Conservation (phyloP, 805 yeast species). For the Ogataea pignaliae region DNA sequence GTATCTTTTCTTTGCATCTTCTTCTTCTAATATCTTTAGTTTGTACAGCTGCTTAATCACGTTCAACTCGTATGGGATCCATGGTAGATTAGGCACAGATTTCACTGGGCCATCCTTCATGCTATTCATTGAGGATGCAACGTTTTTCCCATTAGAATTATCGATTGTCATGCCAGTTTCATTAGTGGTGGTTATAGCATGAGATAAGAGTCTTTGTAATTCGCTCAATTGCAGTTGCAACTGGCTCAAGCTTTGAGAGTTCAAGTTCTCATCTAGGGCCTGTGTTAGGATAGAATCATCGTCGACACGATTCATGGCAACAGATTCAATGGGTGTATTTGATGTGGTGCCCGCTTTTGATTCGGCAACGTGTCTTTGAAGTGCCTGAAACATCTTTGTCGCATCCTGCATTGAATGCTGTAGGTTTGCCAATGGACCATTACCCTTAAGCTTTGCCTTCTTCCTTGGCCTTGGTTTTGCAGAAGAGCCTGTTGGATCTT, state of each 20-base stretch:
- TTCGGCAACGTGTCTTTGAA: conserved; percentile 18
- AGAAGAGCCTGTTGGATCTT: conserved; percentile 43
- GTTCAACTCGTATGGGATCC: conserved; percentile 33
- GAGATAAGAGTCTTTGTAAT: conserved; percentile 28
- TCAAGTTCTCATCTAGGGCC: conserved; percentile 18
- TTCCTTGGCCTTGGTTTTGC: conserved; percentile 35
- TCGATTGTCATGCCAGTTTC: conserved; percentile 3
- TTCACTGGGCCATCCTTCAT: conserved; percentile 34
- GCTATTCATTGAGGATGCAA: conserved; percentile 31
- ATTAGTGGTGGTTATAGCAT: conserved; percentile 19
- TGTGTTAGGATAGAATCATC: neutral
- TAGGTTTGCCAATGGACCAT: conserved; percentile 24
- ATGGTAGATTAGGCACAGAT: conserved; percentile 30
- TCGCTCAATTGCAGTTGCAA: conserved; percentile 29
- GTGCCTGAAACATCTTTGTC: conserved; percentile 16
- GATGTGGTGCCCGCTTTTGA: conserved; percentile 8
- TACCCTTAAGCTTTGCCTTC: conserved; percentile 22
- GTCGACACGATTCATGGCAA: conserved; percentile 5
- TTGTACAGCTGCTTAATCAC: conserved; percentile 35
- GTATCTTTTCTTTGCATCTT: conserved; percentile 33
- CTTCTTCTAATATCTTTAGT: conserved; percentile 30
- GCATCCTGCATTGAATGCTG: conserved; percentile 26
- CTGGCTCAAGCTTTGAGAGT: conserved; percentile 15
- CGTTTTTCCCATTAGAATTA: conserved; percentile 2
- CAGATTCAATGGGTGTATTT: conserved; percentile 2